These are phyloP conservation scores for Avena insularis DNA, from an alignment of 176 grass and related monocot genomes.

Conservation along the genomic window DNA sequence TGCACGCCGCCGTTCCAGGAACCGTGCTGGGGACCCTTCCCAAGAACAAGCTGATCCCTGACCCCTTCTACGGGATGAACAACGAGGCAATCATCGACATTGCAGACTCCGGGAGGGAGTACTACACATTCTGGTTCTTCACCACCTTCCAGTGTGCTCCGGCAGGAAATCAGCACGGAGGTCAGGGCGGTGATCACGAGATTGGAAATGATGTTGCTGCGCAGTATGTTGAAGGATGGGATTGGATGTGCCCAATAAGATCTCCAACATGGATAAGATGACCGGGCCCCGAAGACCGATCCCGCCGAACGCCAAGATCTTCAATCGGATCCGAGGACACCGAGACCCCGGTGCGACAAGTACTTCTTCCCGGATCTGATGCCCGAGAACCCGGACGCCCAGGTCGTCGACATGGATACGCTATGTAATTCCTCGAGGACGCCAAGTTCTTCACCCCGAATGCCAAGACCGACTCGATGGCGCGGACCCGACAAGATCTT, in stretches of 20 bases:
- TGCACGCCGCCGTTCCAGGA: constrained; percentile 80
- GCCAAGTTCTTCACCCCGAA: too few relatives aligned
- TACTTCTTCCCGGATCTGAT: too few relatives aligned
- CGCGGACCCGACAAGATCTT: too few relatives aligned
- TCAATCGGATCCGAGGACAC: too few relatives aligned
- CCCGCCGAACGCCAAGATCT: too few relatives aligned
- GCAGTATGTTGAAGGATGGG: constrained; percentile 99
- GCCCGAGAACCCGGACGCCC: too few relatives aligned
- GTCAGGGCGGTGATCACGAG: constrained; percentile 98
- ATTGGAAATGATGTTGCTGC: constrained; percentile 95
- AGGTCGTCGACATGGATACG: too few relatives aligned
- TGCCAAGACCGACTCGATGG: too few relatives aligned
- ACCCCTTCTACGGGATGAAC: constrained; percentile 96
- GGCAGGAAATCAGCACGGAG: constrained; percentile 83
- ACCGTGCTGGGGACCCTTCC: constrained; percentile 89
- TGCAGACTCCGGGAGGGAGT: constrained; percentile 80
- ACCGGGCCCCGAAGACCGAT: too few relatives aligned
- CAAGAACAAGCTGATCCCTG: constrained; percentile 86
- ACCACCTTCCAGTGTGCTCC: constrained; percentile 69
- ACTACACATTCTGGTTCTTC: constrained; percentile 99
- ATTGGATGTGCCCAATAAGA: constrained; percentile 97
- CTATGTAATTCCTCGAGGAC: too few relatives aligned
- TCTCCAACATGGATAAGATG: too few relatives aligned
- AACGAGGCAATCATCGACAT: constrained; percentile 97
- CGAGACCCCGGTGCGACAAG: too few relatives aligned